Percentiles rank a stretch among this genome's conserved stretches.
phyloP scores from a whole-genome alignment of 2,329 filamentous ascomycete genomes.

The Nemania bipapillata region DNA sequence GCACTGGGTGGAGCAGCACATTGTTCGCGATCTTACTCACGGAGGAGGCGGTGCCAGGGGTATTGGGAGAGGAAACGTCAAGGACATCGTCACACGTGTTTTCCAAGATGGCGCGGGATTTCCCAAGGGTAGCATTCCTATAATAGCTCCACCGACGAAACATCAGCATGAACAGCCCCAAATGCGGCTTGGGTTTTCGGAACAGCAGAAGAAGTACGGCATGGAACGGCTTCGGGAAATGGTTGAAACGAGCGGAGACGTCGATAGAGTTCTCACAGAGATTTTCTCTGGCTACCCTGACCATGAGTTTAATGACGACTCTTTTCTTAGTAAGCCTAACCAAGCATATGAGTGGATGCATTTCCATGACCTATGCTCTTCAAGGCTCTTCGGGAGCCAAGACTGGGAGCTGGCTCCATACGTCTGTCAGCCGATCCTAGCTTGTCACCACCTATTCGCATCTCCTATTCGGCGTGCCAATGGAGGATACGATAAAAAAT shows the following conservation, averaged over 20 bases:
- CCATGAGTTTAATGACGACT: conserved; percentile 92
- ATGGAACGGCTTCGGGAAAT: conserved; percentile 79
- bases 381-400: conserved; percentile 81
- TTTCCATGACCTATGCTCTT: conserved; percentile 87
- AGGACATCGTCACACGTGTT: conserved; percentile 80
- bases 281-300: conserved; percentile 87
- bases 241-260: conserved; percentile 81
- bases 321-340: conserved; percentile 83
- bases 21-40: conserved; percentile 74
- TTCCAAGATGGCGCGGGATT: conserved; percentile 84
- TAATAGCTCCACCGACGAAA: conserved; percentile 56
- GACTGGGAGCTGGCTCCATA: conserved; percentile 94
- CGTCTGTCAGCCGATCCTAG: conserved; percentile 84
- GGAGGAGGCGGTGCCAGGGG: conserved; percentile 78
- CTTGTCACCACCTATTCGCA: conserved; percentile 91
- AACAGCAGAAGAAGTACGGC: conserved; percentile 76
- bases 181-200: conserved; percentile 74
- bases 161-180: conserved; percentile 65
- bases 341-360: conserved; percentile 91
- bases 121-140: conserved; percentile 65
- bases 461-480: conserved; percentile 67
- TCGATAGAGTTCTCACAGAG: conserved; percentile 81
- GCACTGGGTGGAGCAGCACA: conserved; percentile 79
- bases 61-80: conserved; percentile 75
- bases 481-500: conserved; percentile 58